Base-by-base conservation (phyloP, 1,139 yeast genomes). In the Schwanniomyces etchellsii region DNA sequence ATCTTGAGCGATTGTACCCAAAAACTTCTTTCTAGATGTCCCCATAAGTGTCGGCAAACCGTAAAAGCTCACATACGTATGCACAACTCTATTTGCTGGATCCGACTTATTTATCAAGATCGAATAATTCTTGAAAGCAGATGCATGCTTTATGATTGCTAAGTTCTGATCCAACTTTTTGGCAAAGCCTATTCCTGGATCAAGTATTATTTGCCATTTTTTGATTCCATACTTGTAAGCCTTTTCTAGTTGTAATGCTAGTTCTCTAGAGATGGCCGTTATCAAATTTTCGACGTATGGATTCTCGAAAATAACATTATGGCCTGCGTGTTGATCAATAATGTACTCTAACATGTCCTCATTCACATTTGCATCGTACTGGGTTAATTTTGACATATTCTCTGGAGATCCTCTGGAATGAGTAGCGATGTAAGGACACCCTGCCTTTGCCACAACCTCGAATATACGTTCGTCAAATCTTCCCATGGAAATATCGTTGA, bases 151-250 rank as follows among this genome's bases (percentile, higher is more conserved):
- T 17, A 91, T 64, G 1, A 88, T 45, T 9, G 70, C 67, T 27
- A 89, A 45, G 51, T 89, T 91, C 47, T 89, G 96, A 6, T 54
- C 43, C 27, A 70, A 47, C 32, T 68, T 70, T 52, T 91, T 91
- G 14, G 97, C 96, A 58, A 91, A 91, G 2, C 98, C 98, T 31
- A 91, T 59, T 1, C 98, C 98, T 0, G 99, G 98, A 53, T 91
- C 99, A 9, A 88, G 50, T 12, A 93, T 77, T 2, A 91, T 61
- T 55, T 91, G 97, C 96, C 96, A 91, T 52, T 93, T 77, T 35
- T 68, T 67, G 1, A 91, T 75, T 1, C 96, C 96, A 1, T 58
- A 59, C 0, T 45, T 49, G 29, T 74, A 59, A 6, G 96, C 95
- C 32, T 61, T 67, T 1, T 55, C 44, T 23, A 85, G 66, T 35